Percentiles rank a stretch among this genome's conserved stretches.
phyloP scores from a whole-genome alignment of 1,284 basidiomycete species.

The Trametes sp. region DNA sequence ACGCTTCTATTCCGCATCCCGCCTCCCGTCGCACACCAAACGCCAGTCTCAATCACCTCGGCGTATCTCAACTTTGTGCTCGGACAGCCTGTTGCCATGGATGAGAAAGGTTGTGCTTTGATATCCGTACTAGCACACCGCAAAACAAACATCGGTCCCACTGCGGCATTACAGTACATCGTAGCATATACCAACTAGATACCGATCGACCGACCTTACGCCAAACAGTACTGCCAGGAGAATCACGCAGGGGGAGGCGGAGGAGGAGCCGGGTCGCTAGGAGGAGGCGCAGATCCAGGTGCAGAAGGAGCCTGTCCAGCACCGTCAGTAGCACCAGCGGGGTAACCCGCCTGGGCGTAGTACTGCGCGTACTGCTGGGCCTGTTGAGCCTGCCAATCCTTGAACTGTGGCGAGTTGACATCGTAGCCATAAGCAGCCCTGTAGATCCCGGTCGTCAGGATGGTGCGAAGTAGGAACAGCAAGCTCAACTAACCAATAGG shows the following conservation, averaged over 20 bases:
- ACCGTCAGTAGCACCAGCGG: constrained; percentile 28
- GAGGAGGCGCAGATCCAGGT: constrained; percentile 42
- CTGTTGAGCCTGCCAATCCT: constrained; percentile 79
- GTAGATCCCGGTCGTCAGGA: constrained; percentile 19
- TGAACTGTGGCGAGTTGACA: constrained; percentile 82
- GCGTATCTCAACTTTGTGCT: background rate
- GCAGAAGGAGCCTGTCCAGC: constrained; percentile 36
- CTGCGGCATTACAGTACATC: constrained; percentile 32
- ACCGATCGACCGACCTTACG: constrained; percentile 36
- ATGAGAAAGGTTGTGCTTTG: background rate
- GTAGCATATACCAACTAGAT: constrained; percentile 34
- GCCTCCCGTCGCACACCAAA: background rate
- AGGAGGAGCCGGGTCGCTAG: constrained; percentile 48
- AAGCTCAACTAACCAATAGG: constrained; percentile 65
- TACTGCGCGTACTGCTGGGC: constrained; percentile 78
- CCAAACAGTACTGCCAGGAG: constrained; percentile 6
- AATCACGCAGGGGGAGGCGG: constrained; percentile 43
- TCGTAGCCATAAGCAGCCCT: constrained; percentile 93
- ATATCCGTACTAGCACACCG: background rate
- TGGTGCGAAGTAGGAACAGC: constrained; percentile 1
- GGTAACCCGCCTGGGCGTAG: constrained; percentile 57
- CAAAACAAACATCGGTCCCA: constrained; percentile 13
- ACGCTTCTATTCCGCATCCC: background rate
- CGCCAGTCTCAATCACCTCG: background rate
- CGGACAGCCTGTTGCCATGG: background rate